Evolutionary conservation across 768 basidiomycete species (phyloP).

Genomic region (Rhizopogon rudus): DNA sequence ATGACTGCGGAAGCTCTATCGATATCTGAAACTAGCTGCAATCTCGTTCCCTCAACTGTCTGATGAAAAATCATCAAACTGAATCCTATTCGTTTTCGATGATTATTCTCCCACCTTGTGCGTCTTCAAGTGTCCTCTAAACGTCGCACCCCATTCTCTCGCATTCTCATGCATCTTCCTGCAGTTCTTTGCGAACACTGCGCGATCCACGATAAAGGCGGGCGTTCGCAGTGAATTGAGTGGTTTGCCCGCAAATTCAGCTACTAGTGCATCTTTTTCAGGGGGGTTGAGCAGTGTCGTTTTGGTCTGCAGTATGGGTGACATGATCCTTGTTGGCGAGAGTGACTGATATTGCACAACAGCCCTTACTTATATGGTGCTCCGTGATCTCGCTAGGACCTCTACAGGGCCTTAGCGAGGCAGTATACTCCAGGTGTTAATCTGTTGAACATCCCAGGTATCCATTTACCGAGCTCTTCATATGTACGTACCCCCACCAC

Average conservation of each 20-base stretch:
- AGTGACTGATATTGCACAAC: neutral
- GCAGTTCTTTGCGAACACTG: constrained; percentile 68
- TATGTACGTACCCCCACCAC: too few relatives aligned
- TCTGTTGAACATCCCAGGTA: too few relatives aligned
- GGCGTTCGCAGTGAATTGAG: constrained; percentile 64
- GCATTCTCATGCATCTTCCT: constrained; percentile 64
- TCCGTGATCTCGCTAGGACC: too few relatives aligned
- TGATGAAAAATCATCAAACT: constrained; percentile 21
- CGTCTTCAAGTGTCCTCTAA: constrained; percentile 82
- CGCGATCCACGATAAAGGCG: constrained; percentile 73
- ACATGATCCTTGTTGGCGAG: constrained; percentile 10
- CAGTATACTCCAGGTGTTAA: too few relatives aligned
- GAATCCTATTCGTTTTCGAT: neutral
- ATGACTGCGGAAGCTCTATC: constrained; percentile 62
- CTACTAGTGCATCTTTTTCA: constrained; percentile 42
- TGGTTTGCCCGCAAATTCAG: constrained; percentile 52
- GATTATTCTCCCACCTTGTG: constrained; percentile 49
- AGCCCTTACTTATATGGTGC: constrained; percentile 16
- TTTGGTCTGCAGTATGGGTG: constrained; percentile 35
- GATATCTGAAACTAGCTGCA: constrained; percentile 63
- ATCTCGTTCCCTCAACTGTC: constrained; percentile 69
- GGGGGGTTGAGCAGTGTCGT: constrained; percentile 41
- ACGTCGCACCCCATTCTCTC: constrained; percentile 59
- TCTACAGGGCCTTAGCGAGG: too few relatives aligned
- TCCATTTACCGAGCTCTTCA: too few relatives aligned